A percentile compares a stretch with the other conserved stretches of the same genome.
Evolutionary conservation across 2,329 filamentous ascomycete species (phyloP).

Genomic region (Fusarium sarcochroum): DNA sequence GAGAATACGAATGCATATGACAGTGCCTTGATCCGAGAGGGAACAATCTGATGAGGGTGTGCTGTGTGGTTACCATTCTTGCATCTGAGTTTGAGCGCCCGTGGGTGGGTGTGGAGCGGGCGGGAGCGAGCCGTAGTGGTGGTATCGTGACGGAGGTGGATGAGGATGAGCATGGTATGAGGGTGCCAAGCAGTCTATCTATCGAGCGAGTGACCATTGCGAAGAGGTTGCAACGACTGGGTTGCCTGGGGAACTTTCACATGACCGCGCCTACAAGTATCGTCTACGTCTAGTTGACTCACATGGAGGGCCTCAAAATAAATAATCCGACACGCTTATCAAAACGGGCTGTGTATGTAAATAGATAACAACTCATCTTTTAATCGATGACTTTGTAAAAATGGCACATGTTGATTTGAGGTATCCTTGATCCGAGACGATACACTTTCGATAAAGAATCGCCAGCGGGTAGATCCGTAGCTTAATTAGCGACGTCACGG

Average conservation of each 20-base stretch:
- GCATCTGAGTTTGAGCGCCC: conserved; percentile 24
- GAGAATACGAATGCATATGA: conserved; percentile 25
- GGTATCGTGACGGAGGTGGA: conserved; percentile 34
- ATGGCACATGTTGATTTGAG: not conserved
- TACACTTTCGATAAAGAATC: conserved; percentile 15
- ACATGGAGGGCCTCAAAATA: conserved; percentile 38
- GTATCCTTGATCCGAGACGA: conserved; percentile 11
- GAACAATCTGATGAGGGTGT: conserved; percentile 8
- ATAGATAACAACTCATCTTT: not conserved
- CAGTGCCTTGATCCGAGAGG: conserved; percentile 27
- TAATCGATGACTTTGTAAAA: conserved; percentile 10
- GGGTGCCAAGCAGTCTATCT: conserved; percentile 28
- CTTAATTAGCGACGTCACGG: conserved; percentile 29
- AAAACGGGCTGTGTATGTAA: conserved; percentile 25
- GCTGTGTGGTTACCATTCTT: conserved; percentile 21
- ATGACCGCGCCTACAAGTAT: conserved; percentile 28
- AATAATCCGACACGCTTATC: conserved; percentile 23
- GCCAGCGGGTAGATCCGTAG: conserved; percentile 42
- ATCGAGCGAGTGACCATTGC: conserved; percentile 38
- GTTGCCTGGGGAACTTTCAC: conserved; percentile 32
- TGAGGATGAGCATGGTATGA: conserved; percentile 23
- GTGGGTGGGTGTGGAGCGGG: conserved; percentile 28
- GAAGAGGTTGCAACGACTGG: conserved; percentile 32
- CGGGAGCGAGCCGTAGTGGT: conserved; percentile 34
- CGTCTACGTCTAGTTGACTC: conserved; percentile 32